Evolutionary conservation across 2,329 filamentous ascomycete species (phyloP).

Genomic region (Monosporascus ibericus): DNA sequence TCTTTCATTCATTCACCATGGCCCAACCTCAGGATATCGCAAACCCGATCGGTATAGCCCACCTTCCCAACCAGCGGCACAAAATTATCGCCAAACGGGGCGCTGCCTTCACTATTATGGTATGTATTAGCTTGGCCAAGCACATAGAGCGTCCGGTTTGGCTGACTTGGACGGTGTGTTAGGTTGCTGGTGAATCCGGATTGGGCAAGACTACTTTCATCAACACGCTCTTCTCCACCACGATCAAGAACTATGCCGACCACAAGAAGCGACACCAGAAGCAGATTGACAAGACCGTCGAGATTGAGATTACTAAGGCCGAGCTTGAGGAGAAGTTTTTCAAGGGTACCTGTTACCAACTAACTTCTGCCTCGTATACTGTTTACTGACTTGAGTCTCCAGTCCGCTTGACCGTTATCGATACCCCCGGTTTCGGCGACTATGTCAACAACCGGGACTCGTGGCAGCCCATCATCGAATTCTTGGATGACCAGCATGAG

Average conservation of each 20-base stretch:
- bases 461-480: slow-evolving; percentile 99
- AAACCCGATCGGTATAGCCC: slow-evolving; percentile 57
- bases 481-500: slow-evolving; percentile 99
- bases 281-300: slow-evolving; percentile 99
- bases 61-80: slow-evolving; percentile 68
- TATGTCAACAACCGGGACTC: slow-evolving; percentile 99
- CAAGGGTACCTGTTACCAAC: slow-evolving; percentile 63
- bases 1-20: too few species aligned
- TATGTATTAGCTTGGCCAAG: slow-evolving; percentile 36
- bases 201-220: slow-evolving; percentile 99
- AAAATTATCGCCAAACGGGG: slow-evolving; percentile 78
- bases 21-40: too few species aligned
- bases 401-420: slow-evolving; percentile 98
- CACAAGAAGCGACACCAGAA: slow-evolving; percentile 99
- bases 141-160: not conserved
- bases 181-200: slow-evolving; percentile 98
- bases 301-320: slow-evolving; percentile 99
- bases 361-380: slow-evolving; percentile 5
- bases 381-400: slow-evolving; percentile 16
- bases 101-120: slow-evolving; percentile 99
- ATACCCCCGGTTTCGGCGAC: slow-evolving; percentile 97
- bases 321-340: slow-evolving; percentile 99
- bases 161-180: slow-evolving; percentile 6
- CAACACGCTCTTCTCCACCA: slow-evolving; percentile 99
- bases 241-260: slow-evolving; percentile 99